These are phyloP conservation scores for Irpex sp. DNA, from an alignment of 1,284 basidiomycete species.

Conservation along the genomic window DNA sequence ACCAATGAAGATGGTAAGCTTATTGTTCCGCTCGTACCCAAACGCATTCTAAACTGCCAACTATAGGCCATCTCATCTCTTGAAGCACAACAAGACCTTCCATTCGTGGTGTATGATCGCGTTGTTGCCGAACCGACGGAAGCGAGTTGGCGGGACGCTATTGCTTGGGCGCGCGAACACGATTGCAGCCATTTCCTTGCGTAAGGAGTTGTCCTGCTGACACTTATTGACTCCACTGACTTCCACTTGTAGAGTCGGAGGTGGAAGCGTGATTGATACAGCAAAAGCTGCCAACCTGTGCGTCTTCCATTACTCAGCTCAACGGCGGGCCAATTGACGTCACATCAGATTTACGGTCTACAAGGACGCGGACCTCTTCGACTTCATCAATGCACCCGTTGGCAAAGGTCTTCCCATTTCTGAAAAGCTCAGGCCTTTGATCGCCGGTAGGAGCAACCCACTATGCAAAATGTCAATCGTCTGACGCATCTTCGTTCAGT, in stretches of 20 bases:
- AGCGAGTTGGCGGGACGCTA: constrained; percentile 83
- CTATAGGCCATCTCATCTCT: constrained; percentile 73
- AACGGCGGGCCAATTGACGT: neutral
- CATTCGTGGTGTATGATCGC: constrained; percentile 83
- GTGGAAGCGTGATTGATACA: constrained; percentile 95
- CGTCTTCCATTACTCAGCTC: constrained; percentile 20
- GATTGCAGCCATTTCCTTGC: constrained; percentile 95
- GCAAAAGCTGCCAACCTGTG: constrained; percentile 91
- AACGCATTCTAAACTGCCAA: constrained; percentile 1
- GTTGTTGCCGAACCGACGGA: constrained; percentile 92
- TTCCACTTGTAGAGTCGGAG: constrained; percentile 69
- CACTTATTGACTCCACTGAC: neutral
- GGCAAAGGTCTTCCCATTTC: constrained; percentile 89
- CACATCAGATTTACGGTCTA: constrained; percentile 73
- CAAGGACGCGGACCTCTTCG: constrained; percentile 87
- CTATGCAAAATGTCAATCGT: neutral
- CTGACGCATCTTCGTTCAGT: constrained; percentile 36
- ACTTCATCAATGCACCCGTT: constrained; percentile 96
- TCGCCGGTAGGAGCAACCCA: constrained; percentile 53
- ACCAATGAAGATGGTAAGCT: constrained; percentile 76
- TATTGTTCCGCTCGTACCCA: constrained; percentile 2
- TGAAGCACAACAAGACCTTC: constrained; percentile 66
- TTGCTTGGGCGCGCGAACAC: constrained; percentile 81
- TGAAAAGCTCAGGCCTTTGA: constrained; percentile 76
- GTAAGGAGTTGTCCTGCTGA: constrained; percentile 39